These are phyloP conservation scores for Larix kaempferi DNA, from an alignment of 75 land plant species.

Conservation along the genomic window DNA sequence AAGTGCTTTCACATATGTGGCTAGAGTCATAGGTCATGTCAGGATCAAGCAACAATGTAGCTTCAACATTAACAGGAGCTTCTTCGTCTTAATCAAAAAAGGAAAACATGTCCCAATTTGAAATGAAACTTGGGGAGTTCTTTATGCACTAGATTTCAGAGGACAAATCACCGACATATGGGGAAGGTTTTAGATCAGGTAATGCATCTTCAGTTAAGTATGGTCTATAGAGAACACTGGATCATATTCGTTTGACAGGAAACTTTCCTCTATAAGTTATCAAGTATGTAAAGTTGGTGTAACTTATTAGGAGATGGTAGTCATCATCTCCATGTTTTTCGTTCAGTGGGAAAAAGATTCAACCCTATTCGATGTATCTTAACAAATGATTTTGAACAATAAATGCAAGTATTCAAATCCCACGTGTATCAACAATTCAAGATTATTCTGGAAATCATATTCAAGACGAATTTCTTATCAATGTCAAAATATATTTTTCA, in stretches of 20 bases:
- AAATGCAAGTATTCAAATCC: background rate
- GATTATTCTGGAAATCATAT: background rate
- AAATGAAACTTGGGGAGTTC: slow-evolving; percentile 77
- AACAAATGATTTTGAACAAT: background rate
- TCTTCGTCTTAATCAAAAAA: slow-evolving; percentile 24
- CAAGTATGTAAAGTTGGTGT: background rate
- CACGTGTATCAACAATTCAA: background rate
- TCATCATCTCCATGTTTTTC: background rate
- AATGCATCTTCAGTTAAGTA: slow-evolving; percentile 56
- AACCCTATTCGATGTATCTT: slow-evolving; percentile 5
- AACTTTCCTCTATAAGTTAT: slow-evolving; percentile 40
- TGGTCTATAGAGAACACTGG: slow-evolving; percentile 67
- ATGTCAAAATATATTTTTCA: background rate
- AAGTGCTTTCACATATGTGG: slow-evolving; percentile 87
- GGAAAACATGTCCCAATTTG: slow-evolving; percentile 29
- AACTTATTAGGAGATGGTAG: background rate
- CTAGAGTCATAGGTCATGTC: slow-evolving; percentile 50
- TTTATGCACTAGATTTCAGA: slow-evolving; percentile 82
- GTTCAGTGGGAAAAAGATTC: background rate
- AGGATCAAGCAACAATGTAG: slow-evolving; percentile 19
- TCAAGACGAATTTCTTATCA: background rate
- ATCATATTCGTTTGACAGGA: slow-evolving; percentile 77
- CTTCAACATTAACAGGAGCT: slow-evolving; percentile 32
- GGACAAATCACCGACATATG: slow-evolving; percentile 83
- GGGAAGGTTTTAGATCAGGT: slow-evolving; percentile 81